Evolutionary conservation across 2,329 filamentous ascomycete genomes (phyloP).

Genomic region (Aaosphaeria pasadenensis): DNA sequence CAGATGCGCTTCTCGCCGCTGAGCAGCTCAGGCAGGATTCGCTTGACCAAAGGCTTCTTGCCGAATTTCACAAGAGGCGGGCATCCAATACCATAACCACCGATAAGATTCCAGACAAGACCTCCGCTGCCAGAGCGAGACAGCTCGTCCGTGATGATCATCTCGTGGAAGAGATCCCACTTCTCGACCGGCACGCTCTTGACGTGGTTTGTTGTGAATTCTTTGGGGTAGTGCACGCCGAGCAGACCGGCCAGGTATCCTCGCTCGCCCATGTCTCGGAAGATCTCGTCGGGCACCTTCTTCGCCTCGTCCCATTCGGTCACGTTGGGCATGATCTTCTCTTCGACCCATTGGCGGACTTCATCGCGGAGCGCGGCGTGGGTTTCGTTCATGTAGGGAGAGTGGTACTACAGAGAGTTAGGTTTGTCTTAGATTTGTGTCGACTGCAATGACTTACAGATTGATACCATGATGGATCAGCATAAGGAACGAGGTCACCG

Average conservation of each 20-base stretch:
- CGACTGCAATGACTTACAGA: slow-evolving; percentile 59
- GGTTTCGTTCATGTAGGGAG: slow-evolving; percentile 92
- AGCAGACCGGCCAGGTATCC: slow-evolving; percentile 93
- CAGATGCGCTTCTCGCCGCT: slow-evolving; percentile 96
- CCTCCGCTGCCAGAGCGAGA: slow-evolving; percentile 86
- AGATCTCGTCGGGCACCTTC: slow-evolving; percentile 82
- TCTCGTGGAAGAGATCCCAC: slow-evolving; percentile 98
- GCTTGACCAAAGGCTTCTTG: slow-evolving; percentile 77
- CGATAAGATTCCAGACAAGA: slow-evolving; percentile 94
- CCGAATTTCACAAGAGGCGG: slow-evolving; percentile 92
- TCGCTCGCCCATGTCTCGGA: slow-evolving; percentile 90
- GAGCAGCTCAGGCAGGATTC: slow-evolving; percentile 84
- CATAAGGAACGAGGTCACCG: slow-evolving; percentile 85
- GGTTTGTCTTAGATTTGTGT: background rate
- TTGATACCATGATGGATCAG: slow-evolving; percentile 93
- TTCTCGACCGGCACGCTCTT: slow-evolving; percentile 79
- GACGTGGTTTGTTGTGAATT: slow-evolving; percentile 70
- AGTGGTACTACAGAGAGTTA: slow-evolving; percentile 68
- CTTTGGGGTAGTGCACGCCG: slow-evolving; percentile 74
- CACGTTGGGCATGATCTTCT: slow-evolving; percentile 84
- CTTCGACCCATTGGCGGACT: slow-evolving; percentile 87
- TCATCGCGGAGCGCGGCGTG: slow-evolving; percentile 89
- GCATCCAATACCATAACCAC: slow-evolving; percentile 93
- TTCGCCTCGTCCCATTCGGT: slow-evolving; percentile 97
- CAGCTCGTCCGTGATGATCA: slow-evolving; percentile 92